Percentiles rank a stretch among this genome's conserved stretches.
Evolutionary conservation across 2,329 filamentous ascomycete species (phyloP).

Genomic region (Clonostachys chloroleuca): DNA sequence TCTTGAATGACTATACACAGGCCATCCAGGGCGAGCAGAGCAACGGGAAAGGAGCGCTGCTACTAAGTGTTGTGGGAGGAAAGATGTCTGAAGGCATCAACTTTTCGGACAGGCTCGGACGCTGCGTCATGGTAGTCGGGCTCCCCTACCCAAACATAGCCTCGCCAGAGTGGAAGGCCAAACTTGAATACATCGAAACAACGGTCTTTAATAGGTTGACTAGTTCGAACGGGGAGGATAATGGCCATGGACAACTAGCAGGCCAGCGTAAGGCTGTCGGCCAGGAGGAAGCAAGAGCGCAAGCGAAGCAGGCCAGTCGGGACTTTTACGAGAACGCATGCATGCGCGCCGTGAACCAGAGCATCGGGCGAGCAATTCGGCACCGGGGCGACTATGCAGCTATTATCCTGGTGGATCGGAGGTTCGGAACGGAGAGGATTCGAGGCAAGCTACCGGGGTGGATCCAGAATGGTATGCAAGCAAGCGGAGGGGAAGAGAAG

Average conservation of each 20-base stretch:
- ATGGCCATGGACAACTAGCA: neutral
- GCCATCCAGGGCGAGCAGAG: constrained; percentile 52
- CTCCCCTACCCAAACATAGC: constrained; percentile 89
- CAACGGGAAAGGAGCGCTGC: constrained; percentile 60
- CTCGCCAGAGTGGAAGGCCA: constrained; percentile 88
- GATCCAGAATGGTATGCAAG: constrained; percentile 70
- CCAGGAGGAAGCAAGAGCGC: constrained; percentile 15
- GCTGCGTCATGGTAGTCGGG: constrained; percentile 87
- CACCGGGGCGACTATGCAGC: constrained; percentile 86
- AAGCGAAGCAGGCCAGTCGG: constrained; percentile 54
- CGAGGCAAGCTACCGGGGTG: constrained; percentile 79
- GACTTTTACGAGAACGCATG: constrained; percentile 93
- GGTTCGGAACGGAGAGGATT: constrained; percentile 74
- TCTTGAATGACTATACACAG: constrained; percentile 68
- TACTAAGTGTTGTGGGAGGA: constrained; percentile 88
- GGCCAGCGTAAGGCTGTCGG: neutral
- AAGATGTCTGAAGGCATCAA: constrained; percentile 98
- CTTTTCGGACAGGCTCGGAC: constrained; percentile 85
- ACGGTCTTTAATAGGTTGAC: constrained; percentile 36
- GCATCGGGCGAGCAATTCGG: constrained; percentile 86
- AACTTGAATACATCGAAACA: constrained; percentile 79
- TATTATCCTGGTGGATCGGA: constrained; percentile 78
- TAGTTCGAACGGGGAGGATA: constrained; percentile 2
- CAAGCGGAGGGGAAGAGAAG: constrained; percentile 36
- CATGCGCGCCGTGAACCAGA: constrained; percentile 97